Conservation (phyloP, 2,329 filamentous ascomycete species). For the Ophiosphaerella korrae region DNA sequence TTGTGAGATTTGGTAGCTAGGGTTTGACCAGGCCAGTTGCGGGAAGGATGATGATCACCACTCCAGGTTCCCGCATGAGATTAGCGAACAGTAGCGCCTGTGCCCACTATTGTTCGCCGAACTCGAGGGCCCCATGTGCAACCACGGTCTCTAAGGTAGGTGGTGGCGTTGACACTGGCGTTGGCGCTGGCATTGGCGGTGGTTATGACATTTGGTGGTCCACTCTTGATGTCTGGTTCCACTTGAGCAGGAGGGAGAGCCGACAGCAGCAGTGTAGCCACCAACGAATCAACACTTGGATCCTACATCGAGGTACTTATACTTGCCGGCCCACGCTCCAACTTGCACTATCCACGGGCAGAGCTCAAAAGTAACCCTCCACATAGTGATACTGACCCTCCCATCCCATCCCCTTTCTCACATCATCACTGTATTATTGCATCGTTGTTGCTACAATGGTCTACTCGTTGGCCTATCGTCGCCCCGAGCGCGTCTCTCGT, state of each 20-base stretch:
- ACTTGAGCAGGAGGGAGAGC: no score
- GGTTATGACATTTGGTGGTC: not conserved
- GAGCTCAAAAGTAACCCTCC: no score
- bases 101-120: slow-evolving; percentile 18
- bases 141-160: not conserved
- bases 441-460: slow-evolving; percentile 47
- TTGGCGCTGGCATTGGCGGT: slow-evolving; percentile 15
- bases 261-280: no score
- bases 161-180: slow-evolving; percentile 2
- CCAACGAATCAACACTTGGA: no score
- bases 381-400: no score
- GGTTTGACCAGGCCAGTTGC: slow-evolving; percentile 11
- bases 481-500: slow-evolving; percentile 45
- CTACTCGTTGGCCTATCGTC: slow-evolving; percentile 54
- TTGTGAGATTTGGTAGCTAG: not conserved
- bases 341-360: no score
- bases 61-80: slow-evolving; percentile 3
- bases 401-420: no score
- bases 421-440: no score
- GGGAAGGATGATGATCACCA: slow-evolving; percentile 20
- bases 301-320: no score
- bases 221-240: no score
- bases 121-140: slow-evolving; percentile 26
- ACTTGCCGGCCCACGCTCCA: no score
- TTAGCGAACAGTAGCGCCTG: slow-evolving; percentile 1